Evolutionary conservation across 1,139 yeast genomes (phyloP), one percentile per base, ranked within the genome.

Genomic region (Saccharomyces hybrid): DNA sequence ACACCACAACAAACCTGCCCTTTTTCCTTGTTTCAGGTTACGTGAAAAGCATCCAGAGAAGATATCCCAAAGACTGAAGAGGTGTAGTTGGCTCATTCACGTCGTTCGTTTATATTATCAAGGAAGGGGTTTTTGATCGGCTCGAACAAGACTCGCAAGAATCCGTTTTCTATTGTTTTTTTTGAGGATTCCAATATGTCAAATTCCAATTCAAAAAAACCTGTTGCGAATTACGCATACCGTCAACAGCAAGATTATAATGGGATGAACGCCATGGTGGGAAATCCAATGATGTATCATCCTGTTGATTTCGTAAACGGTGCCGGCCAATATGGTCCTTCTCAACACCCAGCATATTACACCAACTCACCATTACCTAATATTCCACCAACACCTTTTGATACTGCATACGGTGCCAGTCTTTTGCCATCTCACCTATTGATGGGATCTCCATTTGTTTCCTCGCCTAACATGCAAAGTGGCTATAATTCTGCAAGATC

Each of bases 391-490:
- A 75, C 83, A 2, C 84, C 85, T 0, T 73, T 80, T 60, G 86
- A 81, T 61, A 66, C 78, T 55, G 69, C 76, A 5, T 81, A 79
- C 63, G 80, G 84, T 8, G 78, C 84, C n/a, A 80, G 86, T 16
- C 76, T 86, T 76, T 72, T 86, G 44, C 93, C 93, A 1, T 78
- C 88, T 27, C 88, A 84, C 63, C 71, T 86, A 53, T 72, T 86
- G 52, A 73, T 84, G 59, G 81, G 82, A 23, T 83, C 91, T 0
- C 93, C 93, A 0, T 85, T 80, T 64, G 77, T 80, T 50, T 80
- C 79, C n/a, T 68, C 75, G 0, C 75, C 75, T 28, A 69, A 71
- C 28, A 71, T 69, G 50, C 41, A 28, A 48, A 20, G 44, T 27
- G 50, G 32, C 41, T 48, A 48, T 61, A 20, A 61, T 59, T 23